Evolutionary conservation across 2,329 filamentous ascomycete species (phyloP), one percentile per base, ranked within the genome.

Genomic region (Fusarium redolens): DNA sequence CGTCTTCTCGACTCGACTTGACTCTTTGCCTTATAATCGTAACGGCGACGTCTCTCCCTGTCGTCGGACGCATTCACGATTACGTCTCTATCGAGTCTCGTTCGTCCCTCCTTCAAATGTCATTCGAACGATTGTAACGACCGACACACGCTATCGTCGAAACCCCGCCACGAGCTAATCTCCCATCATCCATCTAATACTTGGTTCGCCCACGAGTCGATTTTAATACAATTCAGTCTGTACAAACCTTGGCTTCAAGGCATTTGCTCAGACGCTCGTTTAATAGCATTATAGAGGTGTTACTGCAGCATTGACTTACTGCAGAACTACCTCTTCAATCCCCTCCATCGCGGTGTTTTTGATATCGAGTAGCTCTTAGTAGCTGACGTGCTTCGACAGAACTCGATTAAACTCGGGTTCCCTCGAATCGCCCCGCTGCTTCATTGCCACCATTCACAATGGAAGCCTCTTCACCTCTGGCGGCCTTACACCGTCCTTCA

Each of bases 381-480:
- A 61, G 61, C 73, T 60, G 75, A 71, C 64, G 68, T 71, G 61
- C 61, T 66, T 69, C 66, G 67, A 47, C 31, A 61, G 69, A 69
- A 48, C 68, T 75, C 59, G 65, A 70, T 55, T 59, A 52, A 69
- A 71, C 59, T 54, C 67, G 68, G 65, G 68, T 74, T 74, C 48
- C 61, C 54, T 69, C 71, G 60, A 73, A 62, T 68, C 71, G 51
- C 65, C 51, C 52, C 28, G 66, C 62, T 67, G 64, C 71, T 69
- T 62, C 63, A 69, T 66, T 20, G 35, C 45, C 47, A 69, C 40
- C 54, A 30, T 74, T 74, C 76, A 85, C 55, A 79, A 98, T 98
- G 94, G 95, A 97, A 84, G 92, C 93, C 74, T 98, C 96, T 48
- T 98, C 96, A 78, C 96, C 96, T 51, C 85, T 98, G 80, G 96